A percentile compares a stretch with the other conserved stretches of the same genome.
phyloP scores from a whole-genome alignment of 169 alveolate species.

The Plasmodium relictum region DNA sequence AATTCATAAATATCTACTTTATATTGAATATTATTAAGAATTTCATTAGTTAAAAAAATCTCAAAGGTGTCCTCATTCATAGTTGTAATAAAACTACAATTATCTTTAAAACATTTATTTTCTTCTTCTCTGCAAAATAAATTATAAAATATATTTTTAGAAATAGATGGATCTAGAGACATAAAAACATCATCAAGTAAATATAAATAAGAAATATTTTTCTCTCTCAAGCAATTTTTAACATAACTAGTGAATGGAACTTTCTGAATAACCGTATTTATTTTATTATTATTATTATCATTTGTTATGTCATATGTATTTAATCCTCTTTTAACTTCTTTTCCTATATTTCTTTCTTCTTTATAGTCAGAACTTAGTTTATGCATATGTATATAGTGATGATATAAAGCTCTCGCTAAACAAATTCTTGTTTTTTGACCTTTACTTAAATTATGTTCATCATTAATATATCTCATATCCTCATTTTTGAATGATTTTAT shows the following conservation, averaged over 20 bases:
- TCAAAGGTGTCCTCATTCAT: slow-evolving; percentile 45
- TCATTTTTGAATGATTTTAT: slow-evolving; percentile 83
- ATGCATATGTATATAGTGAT: slow-evolving; percentile 56
- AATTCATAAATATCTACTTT: slow-evolving; percentile 39
- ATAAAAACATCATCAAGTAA: slow-evolving; percentile 82
- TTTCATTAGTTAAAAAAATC: slow-evolving; percentile 31
- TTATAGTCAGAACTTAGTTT: slow-evolving; percentile 12
- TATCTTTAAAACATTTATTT: slow-evolving; percentile 41
- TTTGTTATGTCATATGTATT: slow-evolving; percentile 12
- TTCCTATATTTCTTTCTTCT: not conserved
- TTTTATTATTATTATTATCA: not conserved
- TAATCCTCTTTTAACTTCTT: not conserved
- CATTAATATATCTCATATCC: slow-evolving; percentile 85
- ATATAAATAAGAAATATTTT: slow-evolving; percentile 56
- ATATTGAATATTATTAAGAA: slow-evolving; percentile 38
- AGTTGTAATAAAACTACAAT: slow-evolving; percentile 49
- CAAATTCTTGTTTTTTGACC: slow-evolving; percentile 94
- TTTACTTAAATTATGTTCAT: slow-evolving; percentile 89
- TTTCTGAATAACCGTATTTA: not conserved
- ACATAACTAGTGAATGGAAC: not conserved
- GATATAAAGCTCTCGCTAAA: slow-evolving; percentile 93
- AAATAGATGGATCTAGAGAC: slow-evolving; percentile 82
- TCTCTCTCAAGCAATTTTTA: slow-evolving; percentile 9
- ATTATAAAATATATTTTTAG: slow-evolving; percentile 80
- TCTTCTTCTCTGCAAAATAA: slow-evolving; percentile 76